Evolutionary conservation across 768 basidiomycete species (phyloP).

Genomic region (Phaffia tasmanica): DNA sequence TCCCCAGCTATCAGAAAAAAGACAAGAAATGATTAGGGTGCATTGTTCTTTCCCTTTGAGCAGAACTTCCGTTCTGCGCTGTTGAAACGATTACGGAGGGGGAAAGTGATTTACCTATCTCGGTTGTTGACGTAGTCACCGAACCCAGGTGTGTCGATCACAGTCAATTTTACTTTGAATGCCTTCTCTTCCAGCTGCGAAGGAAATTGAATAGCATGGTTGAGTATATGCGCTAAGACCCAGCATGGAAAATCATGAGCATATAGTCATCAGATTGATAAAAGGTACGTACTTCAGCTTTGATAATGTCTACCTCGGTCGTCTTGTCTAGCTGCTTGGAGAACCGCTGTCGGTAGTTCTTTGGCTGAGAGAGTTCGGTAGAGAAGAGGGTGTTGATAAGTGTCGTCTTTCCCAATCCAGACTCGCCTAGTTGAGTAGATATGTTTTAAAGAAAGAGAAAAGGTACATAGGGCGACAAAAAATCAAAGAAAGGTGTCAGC

Average conservation of each 20-base stretch:
- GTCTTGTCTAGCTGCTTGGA: conserved; percentile 96
- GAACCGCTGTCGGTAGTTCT: conserved; percentile 51
- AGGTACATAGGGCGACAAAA: background rate
- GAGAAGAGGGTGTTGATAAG: conserved; percentile 98
- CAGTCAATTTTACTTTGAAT: conserved; percentile 98
- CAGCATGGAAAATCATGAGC: background rate
- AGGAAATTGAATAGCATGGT: too few relatives aligned
- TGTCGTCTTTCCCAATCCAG: conserved; percentile 92
- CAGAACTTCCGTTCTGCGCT: background rate
- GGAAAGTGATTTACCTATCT: conserved; percentile 49
- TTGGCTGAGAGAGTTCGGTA: conserved; percentile 81
- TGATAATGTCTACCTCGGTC: conserved; percentile 88
- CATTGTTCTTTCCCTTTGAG: background rate
- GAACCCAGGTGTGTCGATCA: conserved; percentile 97
- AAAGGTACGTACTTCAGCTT: conserved; percentile 54
- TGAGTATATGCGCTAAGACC: background rate
- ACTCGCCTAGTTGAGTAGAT: conserved; percentile 56
- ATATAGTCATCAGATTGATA: background rate
- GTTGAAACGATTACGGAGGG: background rate
- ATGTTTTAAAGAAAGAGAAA: conserved; percentile 1
- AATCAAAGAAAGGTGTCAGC: background rate
- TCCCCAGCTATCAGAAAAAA: conserved; percentile 49
- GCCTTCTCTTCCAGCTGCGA: conserved; percentile 76
- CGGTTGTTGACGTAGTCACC: conserved; percentile 99
- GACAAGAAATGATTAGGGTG: background rate